These are phyloP conservation scores for Lactifluus echinatus DNA, from an alignment of 768 basidiomycete genomes.

Conservation along the genomic window DNA sequence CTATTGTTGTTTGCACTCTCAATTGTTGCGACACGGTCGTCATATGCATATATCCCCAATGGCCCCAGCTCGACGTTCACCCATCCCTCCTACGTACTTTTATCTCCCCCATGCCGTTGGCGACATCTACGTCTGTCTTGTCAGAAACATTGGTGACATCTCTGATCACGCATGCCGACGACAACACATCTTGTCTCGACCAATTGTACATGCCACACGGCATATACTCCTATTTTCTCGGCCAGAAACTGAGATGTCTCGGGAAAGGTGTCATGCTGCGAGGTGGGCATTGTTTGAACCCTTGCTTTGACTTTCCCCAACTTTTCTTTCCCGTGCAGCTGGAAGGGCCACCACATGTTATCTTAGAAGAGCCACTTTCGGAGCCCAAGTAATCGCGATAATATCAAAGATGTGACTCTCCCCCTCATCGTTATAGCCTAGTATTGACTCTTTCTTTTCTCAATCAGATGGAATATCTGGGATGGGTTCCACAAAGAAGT, in stretches of 20 bases:
- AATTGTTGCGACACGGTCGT: slow-evolving; percentile 3
- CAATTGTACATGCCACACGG: slow-evolving; percentile 5
- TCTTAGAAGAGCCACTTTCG: slow-evolving; percentile 11
- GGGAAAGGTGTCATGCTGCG: slow-evolving; percentile 14
- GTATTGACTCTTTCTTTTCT: background rate
- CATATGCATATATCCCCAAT: slow-evolving; percentile 13
- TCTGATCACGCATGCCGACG: background rate
- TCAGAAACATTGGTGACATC: background rate
- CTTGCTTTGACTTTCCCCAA: background rate
- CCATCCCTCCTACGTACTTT: background rate
- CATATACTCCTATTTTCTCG: background rate
- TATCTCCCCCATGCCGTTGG: slow-evolving; percentile 1
- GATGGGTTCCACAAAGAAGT: slow-evolving; percentile 18
- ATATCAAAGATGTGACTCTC: slow-evolving; percentile 9
- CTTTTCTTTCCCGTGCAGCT: background rate
- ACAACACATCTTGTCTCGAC: slow-evolving; percentile 7
- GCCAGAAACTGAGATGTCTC: slow-evolving; percentile 6
- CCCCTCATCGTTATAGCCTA: background rate
- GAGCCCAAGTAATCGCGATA: slow-evolving; percentile 5
- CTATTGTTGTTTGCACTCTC: background rate
- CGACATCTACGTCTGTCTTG: slow-evolving; percentile 2
- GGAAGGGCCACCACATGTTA: slow-evolving; percentile 16
- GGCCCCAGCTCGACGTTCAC: background rate
- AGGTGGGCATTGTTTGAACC: background rate
- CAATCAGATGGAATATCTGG: slow-evolving; percentile 15